Evolutionary conservation across 306 rosid genomes (phyloP).

Genomic region (Spatholobus suberectus): DNA sequence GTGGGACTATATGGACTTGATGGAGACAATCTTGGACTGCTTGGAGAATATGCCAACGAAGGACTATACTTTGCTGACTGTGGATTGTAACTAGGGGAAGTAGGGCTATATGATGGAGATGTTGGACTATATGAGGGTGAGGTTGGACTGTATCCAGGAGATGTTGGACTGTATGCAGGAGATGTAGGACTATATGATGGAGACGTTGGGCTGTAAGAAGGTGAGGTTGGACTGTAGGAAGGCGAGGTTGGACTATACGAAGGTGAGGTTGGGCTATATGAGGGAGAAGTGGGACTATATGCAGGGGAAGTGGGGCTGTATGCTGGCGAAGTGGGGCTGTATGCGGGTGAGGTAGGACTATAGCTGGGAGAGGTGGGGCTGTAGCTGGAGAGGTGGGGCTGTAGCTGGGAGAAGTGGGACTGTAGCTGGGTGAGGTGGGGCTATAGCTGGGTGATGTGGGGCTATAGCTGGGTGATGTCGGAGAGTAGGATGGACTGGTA

Average conservation of each 20-base stretch:
- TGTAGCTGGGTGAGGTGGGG: slow-evolving; percentile 84
- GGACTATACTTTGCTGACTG: slow-evolving; percentile 97
- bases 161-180: slow-evolving; percentile 86
- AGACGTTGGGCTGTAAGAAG: slow-evolving; percentile 80
- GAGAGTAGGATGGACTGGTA: slow-evolving; percentile 91
- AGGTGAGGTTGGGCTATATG: slow-evolving; percentile 74
- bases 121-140: slow-evolving; percentile 93
- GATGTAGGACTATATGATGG: slow-evolving; percentile 92
- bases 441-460: slow-evolving; percentile 87
- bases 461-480: slow-evolving; percentile 87
- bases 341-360: slow-evolving; percentile 74
- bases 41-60: slow-evolving; percentile 90
- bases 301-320: slow-evolving; percentile 84
- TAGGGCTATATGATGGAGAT: slow-evolving; percentile 91
- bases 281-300: slow-evolving; percentile 77
- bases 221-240: slow-evolving; percentile 81
- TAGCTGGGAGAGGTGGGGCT: slow-evolving; percentile 85
- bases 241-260: slow-evolving; percentile 90
- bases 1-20: slow-evolving; percentile 98
- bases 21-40: slow-evolving; percentile 94
- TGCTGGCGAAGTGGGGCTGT: slow-evolving; percentile 75
- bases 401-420: slow-evolving; percentile 78
- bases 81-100: slow-evolving; percentile 93
- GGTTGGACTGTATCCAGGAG: slow-evolving; percentile 86
- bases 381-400: slow-evolving; percentile 77